phyloP scores from a whole-genome alignment of 2,329 filamentous ascomycete genomes.

The Botrytis medusae region DNA sequence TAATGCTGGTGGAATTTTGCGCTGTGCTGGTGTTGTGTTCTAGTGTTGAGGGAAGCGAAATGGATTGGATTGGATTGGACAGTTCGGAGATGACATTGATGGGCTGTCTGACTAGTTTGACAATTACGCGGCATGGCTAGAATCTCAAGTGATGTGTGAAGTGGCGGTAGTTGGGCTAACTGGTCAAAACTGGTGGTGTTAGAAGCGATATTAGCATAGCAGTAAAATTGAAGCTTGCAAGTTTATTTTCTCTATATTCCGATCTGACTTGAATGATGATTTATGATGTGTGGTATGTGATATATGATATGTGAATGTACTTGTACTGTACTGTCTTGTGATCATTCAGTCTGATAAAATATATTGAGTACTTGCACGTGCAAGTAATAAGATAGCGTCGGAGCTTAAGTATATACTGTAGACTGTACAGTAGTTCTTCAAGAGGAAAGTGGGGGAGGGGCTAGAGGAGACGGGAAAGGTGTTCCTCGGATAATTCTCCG shows the following conservation, averaged over 20 bases:
- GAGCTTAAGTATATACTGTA: too few relatives aligned
- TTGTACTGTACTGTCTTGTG: not conserved
- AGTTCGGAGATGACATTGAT: not conserved
- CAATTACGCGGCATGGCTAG: not conserved
- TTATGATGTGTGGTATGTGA: not conserved
- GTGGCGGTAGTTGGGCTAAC: not conserved
- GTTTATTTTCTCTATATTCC: not conserved
- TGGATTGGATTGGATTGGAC: not conserved
- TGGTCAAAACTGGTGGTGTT: not conserved
- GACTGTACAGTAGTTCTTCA: not conserved
- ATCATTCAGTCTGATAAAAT: not conserved
- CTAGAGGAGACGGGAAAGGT: not conserved
- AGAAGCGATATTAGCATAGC: not conserved
- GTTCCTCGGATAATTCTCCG: not conserved
- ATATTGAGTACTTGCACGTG: too few relatives aligned
- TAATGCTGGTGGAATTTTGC: not conserved
- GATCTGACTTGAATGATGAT: not conserved
- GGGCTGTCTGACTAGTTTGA: not conserved
- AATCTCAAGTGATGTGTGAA: not conserved
- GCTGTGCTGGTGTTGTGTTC: not conserved
- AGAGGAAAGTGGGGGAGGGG: not conserved
- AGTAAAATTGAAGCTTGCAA: conserved; percentile 14
- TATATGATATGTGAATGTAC: not conserved
- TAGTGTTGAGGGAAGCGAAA: not conserved
- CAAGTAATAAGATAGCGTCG: too few relatives aligned